These are phyloP conservation scores for Curvularia eragrostidis DNA, from an alignment of 2,329 filamentous ascomycete genomes.

Conservation along the genomic window DNA sequence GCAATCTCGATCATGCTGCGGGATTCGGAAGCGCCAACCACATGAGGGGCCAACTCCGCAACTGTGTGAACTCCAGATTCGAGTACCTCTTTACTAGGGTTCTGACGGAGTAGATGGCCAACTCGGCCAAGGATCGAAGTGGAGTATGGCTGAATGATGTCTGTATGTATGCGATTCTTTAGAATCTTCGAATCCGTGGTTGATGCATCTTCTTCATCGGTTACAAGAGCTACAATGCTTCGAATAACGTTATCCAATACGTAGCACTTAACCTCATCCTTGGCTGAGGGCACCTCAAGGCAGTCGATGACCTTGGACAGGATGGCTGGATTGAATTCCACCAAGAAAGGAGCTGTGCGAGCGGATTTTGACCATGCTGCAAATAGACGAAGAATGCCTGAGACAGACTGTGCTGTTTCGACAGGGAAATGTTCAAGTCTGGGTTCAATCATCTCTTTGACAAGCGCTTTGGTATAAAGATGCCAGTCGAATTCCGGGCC, in stretches of 20 bases:
- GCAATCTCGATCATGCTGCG: slow-evolving; percentile 81
- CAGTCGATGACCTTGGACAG: slow-evolving; percentile 75
- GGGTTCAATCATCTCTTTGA: slow-evolving; percentile 77
- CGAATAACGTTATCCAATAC: slow-evolving; percentile 77
- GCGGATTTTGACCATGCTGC: slow-evolving; percentile 77
- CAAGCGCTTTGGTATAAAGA: slow-evolving; percentile 72
- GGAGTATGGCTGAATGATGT: slow-evolving; percentile 69
- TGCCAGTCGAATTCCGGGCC: slow-evolving; percentile 75
- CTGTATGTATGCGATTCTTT: slow-evolving; percentile 48
- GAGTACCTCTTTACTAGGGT: slow-evolving; percentile 74
- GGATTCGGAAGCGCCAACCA: slow-evolving; percentile 62
- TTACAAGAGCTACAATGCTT: slow-evolving; percentile 33
- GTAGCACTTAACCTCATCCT: slow-evolving; percentile 85
- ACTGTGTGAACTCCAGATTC: slow-evolving; percentile 80
- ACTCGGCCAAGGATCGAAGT: slow-evolving; percentile 67
- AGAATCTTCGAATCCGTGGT: slow-evolving; percentile 62
- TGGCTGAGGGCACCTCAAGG: slow-evolving; percentile 73
- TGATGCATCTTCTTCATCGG: slow-evolving; percentile 11
- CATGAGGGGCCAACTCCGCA: slow-evolving; percentile 66
- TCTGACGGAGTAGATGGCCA: slow-evolving; percentile 61
- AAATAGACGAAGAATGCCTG: slow-evolving; percentile 80
- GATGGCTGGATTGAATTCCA: slow-evolving; percentile 64
- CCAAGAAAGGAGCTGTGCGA: slow-evolving; percentile 72
- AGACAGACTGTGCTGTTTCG: slow-evolving; percentile 90
- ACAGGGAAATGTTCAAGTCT: slow-evolving; percentile 77